phyloP scores from a whole-genome alignment of 2,329 filamentous ascomycete genomes.

The Fusarium pseudoanthophilum region DNA sequence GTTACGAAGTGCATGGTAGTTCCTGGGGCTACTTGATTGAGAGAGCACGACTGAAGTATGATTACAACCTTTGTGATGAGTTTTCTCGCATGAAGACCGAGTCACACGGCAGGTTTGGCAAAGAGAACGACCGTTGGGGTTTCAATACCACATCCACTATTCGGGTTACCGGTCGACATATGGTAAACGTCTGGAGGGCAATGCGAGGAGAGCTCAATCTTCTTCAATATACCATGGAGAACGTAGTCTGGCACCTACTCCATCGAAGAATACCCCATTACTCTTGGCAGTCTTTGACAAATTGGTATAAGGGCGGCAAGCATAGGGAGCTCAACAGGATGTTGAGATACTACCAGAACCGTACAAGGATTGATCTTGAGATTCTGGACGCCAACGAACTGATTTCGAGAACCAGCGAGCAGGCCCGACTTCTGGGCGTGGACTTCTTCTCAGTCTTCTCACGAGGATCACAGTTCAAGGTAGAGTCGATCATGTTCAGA shows the following conservation, averaged over 20 bases:
- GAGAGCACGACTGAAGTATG: conserved; percentile 84
- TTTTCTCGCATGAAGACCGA: conserved; percentile 88
- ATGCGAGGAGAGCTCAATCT: conserved; percentile 94
- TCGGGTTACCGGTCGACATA: conserved; percentile 90
- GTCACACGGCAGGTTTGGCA: conserved; percentile 85
- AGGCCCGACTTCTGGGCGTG: conserved; percentile 89
- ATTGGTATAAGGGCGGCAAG: conserved; percentile 80
- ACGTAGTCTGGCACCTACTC: conserved; percentile 90
- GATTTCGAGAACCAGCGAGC: conserved; percentile 89
- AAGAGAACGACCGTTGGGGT: conserved; percentile 89
- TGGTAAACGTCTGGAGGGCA: conserved; percentile 97
- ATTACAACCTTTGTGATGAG: conserved; percentile 90
- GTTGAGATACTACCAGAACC: conserved; percentile 78
- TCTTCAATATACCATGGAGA: conserved; percentile 95
- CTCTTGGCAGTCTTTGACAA: conserved; percentile 78
- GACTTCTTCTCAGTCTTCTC: conserved; percentile 98
- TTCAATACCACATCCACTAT: conserved; percentile 95
- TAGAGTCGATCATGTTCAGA: conserved; percentile 98
- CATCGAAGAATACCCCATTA: conserved; percentile 92
- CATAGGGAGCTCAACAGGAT: conserved; percentile 77
- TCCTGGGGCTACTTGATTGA: conserved; percentile 98
- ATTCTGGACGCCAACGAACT: conserved; percentile 92
- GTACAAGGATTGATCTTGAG: conserved; percentile 85
- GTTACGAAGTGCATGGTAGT: conserved; percentile 91
- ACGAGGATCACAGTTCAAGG: conserved; percentile 96